Evolutionary conservation across 202 grass and related monocot genomes (phyloP).

Genomic region (Panicum virgatum): DNA sequence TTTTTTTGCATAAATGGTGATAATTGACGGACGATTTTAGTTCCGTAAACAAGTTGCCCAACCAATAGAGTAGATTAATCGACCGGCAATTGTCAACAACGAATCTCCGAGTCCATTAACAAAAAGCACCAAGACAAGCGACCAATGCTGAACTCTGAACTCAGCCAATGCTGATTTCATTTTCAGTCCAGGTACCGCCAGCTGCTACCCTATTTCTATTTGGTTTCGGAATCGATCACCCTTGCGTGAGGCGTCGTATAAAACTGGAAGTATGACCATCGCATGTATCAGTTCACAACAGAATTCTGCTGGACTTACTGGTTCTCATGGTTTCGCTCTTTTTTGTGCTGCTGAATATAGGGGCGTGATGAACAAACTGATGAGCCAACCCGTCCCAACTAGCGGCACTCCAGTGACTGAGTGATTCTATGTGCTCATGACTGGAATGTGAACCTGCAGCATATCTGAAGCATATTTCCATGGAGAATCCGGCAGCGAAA

Average conservation of each 20-base stretch:
- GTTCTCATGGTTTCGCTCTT: neutral
- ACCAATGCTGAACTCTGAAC: neutral
- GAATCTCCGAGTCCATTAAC: neutral
- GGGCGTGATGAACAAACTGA: too few relatives aligned
- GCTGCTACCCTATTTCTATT: neutral
- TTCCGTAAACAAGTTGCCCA: neutral
- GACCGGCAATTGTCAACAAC: neutral
- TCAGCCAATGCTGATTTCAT: neutral
- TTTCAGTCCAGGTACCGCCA: neutral
- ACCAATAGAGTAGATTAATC: neutral
- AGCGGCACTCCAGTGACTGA: neutral
- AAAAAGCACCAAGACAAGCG: neutral
- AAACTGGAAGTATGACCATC: neutral
- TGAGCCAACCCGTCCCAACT: neutral
- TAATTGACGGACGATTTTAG: neutral
- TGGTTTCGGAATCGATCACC: neutral
- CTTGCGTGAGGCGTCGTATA: neutral
- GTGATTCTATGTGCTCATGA: neutral
- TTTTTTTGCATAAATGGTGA: neutral
- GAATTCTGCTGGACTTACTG: neutral
- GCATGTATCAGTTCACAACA: neutral
- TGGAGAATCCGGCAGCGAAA: neutral
- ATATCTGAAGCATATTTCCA: conserved; percentile 12
- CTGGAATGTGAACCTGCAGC: neutral
- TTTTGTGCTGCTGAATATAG: neutral